Percentiles rank a stretch among this genome's conserved stretches.
Conservation (phyloP, 306 rosid genomes). For the Sicyos baderoa region DNA sequence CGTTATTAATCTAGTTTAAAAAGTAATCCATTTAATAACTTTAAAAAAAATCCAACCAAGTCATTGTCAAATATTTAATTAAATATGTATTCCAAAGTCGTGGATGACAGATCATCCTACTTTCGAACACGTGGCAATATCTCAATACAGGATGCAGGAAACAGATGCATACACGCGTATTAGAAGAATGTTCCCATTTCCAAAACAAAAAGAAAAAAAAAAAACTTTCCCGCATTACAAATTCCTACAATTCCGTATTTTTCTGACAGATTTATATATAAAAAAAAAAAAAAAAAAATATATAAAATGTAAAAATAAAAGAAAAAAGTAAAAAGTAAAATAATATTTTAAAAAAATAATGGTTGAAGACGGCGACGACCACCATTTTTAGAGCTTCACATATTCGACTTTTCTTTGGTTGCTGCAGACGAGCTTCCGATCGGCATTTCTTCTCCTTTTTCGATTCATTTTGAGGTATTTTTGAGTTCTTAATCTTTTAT, state of each 20-base stretch:
- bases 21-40: no score
- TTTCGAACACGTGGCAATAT: slow-evolving; percentile 6
- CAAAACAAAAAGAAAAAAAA: no score
- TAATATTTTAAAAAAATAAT: neutral
- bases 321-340: no score
- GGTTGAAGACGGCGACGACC: slow-evolving; percentile 28
- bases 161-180: neutral
- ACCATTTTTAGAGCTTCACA: slow-evolving; percentile 61
- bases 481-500: slow-evolving; percentile 25
- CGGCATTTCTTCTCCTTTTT: slow-evolving; percentile 27
- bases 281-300: neutral
- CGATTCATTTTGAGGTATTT: slow-evolving; percentile 37
- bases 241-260: slow-evolving; percentile 19
- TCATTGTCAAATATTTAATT: neutral
- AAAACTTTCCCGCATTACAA: neutral
- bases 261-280: neutral
- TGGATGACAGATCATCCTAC: neutral
- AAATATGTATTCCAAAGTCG: neutral
- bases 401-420: slow-evolving; percentile 43
- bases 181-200: neutral
- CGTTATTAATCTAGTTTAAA: no score
- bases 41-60: no score
- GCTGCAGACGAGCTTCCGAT: slow-evolving; percentile 19
- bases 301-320: no score
- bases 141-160: neutral